These are phyloP conservation scores for Penstemon newberryi DNA, from an alignment of 257 asterid genomes.

Conservation along the genomic window DNA sequence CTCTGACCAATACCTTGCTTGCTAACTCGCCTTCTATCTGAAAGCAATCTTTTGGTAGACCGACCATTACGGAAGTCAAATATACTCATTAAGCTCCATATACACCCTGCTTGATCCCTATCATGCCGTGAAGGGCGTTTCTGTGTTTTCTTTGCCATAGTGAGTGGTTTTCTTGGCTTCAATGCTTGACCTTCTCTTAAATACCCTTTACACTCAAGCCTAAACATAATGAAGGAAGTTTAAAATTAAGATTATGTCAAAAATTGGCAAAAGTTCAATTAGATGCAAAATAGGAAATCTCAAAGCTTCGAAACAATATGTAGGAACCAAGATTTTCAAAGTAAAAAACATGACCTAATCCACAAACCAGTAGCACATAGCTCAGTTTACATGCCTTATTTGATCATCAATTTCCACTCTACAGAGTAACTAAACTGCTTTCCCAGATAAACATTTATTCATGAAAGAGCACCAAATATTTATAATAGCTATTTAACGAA, in stretches of 20 bases:
- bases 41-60: constrained; percentile 65
- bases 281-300: not conserved
- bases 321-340: not conserved
- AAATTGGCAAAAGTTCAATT: not conserved
- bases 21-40: constrained; percentile 58
- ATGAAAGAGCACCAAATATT: not conserved
- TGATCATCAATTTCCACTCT: no score
- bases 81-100: constrained; percentile 75
- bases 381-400: no score
- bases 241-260: not conserved
- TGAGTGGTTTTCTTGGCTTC: constrained; percentile 18
- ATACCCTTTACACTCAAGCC: constrained; percentile 29
- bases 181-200: constrained; percentile 21
- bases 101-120: constrained; percentile 77
- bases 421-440: not conserved
- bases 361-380: constrained; percentile 24
- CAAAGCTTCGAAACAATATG: not conserved
- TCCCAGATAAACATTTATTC: not conserved
- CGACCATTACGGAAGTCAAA: constrained; percentile 81
- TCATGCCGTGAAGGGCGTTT: constrained; percentile 55
- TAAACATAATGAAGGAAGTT: constrained; percentile 13
- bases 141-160: constrained; percentile 80
- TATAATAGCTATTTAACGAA: no score
- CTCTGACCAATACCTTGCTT: constrained; percentile 55
- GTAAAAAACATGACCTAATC: not conserved